Evolutionary conservation across 2,329 filamentous ascomycete genomes (phyloP).

Genomic region (Colletotrichum horii): DNA sequence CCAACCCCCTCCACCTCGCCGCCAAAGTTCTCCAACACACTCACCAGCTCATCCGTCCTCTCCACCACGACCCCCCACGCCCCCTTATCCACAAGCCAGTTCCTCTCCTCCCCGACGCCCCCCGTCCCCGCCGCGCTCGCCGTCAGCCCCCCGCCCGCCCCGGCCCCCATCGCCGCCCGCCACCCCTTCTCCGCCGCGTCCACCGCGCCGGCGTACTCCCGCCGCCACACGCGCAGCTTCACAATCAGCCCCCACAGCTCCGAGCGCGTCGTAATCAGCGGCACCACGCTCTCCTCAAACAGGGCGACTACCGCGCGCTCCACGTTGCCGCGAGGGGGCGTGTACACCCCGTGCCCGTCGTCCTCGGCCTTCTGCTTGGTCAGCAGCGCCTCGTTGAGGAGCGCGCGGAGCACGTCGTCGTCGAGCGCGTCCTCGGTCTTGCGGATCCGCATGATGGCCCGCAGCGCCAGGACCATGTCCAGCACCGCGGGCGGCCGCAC

Average conservation of each 20-base stretch:
- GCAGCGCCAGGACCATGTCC: conserved; percentile 78
- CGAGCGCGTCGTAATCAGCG: conserved; percentile 81
- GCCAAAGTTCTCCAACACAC: conserved; percentile 82
- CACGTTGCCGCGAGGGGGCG: conserved; percentile 61
- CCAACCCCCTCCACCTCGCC: conserved; percentile 71
- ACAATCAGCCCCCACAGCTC: conserved; percentile 79
- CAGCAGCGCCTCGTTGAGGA: conserved; percentile 74
- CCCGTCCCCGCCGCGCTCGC: conserved; percentile 11
- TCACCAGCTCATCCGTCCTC: conserved; percentile 81
- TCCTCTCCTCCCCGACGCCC: conserved; percentile 26
- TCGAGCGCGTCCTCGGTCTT: conserved; percentile 83
- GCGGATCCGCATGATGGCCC: conserved; percentile 77
- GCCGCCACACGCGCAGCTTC: conserved; percentile 74
- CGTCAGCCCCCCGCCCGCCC: conserved; percentile 1
- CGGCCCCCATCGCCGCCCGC: conserved; percentile 63
- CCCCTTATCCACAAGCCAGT: conserved; percentile 62
- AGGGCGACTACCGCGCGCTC: conserved; percentile 71
- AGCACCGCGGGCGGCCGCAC: conserved; percentile 75
- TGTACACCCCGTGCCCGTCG: conserved; percentile 33
- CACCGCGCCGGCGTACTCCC: conserved; percentile 73
- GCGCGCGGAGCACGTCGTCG: conserved; percentile 69
- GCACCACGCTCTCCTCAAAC: conserved; percentile 76
- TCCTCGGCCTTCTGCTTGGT: conserved; percentile 39
- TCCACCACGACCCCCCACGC: conserved; percentile 77
- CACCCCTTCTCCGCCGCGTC: conserved; percentile 90